A percentile compares a stretch with the other conserved stretches of the same genome.
phyloP scores from a whole-genome alignment of 768 basidiomycete species.

The Boletus speciosus region DNA sequence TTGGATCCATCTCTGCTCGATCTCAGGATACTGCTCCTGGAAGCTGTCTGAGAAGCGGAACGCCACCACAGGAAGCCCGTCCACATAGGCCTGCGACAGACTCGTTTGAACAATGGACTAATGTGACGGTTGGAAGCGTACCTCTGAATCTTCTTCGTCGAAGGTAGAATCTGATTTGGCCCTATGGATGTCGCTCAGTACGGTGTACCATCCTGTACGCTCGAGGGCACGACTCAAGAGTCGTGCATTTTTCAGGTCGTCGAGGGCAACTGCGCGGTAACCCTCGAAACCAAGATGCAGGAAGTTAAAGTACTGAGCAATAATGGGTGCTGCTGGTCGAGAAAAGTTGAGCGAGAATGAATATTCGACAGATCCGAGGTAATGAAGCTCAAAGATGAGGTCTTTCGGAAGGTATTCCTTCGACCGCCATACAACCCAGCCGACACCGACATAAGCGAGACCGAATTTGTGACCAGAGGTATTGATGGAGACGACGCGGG shows the following conservation, averaged over 20 bases:
- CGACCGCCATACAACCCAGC: conserved; percentile 63
- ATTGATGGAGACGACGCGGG: conserved; percentile 58
- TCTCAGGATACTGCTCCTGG: conserved; percentile 47
- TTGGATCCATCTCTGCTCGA: conserved; percentile 60
- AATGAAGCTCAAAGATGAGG: conserved; percentile 62
- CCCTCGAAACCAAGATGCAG: conserved; percentile 58
- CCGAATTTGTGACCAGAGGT: conserved; percentile 63
- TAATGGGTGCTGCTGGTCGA: conserved; percentile 57
- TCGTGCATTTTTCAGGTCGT: conserved; percentile 58
- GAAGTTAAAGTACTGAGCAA: conserved; percentile 63
- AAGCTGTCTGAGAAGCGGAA: conserved; percentile 56
- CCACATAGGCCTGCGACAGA: conserved; percentile 37
- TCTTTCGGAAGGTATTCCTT: conserved; percentile 60
- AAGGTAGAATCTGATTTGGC: conserved; percentile 30
- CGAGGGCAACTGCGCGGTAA: conserved; percentile 44
- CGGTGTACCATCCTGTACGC: conserved; percentile 47
- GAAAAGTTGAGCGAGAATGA: conserved; percentile 67
- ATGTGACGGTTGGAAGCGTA: conserved; percentile 22
- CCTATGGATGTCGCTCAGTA: conserved; percentile 55
- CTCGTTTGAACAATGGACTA: neutral
- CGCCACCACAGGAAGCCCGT: conserved; percentile 51
- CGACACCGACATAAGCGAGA: conserved; percentile 54
- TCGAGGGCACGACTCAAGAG: conserved; percentile 63
- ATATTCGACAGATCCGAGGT: conserved; percentile 62
- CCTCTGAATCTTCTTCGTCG: conserved; percentile 58